Conservation (phyloP, 176 grass and related monocot genomes). For the Cocos nucifera region DNA sequence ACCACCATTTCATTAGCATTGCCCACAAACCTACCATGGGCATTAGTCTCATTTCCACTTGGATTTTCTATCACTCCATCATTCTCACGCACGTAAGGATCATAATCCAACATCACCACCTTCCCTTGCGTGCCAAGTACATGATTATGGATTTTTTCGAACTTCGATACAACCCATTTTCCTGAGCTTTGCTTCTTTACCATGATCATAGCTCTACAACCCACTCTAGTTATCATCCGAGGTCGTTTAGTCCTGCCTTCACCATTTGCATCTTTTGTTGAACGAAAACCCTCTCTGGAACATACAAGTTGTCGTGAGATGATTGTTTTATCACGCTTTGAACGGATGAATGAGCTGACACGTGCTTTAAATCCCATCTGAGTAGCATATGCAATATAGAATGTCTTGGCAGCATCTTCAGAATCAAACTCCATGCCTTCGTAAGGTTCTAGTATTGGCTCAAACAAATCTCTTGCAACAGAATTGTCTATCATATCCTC, state of each 20-base stretch:
- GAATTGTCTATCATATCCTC: slow-evolving; percentile 19
- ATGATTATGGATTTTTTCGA: slow-evolving; percentile 24
- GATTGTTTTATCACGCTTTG: slow-evolving; percentile 23
- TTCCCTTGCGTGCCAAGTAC: slow-evolving; percentile 25
- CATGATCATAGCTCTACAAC: slow-evolving; percentile 29
- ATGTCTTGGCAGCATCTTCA: slow-evolving; percentile 17
- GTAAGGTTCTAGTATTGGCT: slow-evolving; percentile 21
- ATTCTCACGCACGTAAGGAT: slow-evolving; percentile 15
- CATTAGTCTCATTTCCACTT: slow-evolving; percentile 2
- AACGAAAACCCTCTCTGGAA: slow-evolving; percentile 24
- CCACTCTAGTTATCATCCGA: slow-evolving; percentile 22
- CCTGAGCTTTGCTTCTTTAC: slow-evolving; percentile 25
- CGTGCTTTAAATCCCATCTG: slow-evolving; percentile 25
- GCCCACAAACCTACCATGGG: not conserved
- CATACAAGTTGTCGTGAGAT: slow-evolving; percentile 24
- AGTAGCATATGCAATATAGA: slow-evolving; percentile 23
- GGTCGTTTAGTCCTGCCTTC: slow-evolving; percentile 15
- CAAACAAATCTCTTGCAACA: slow-evolving; percentile 12
- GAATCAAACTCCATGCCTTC: slow-evolving; percentile 25
- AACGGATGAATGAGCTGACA: slow-evolving; percentile 25
- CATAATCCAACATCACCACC: slow-evolving; percentile 21
- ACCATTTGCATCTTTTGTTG: slow-evolving; percentile 5
- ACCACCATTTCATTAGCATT: slow-evolving; percentile 11
- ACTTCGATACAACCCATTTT: slow-evolving; percentile 21
- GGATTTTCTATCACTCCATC: slow-evolving; percentile 12